Evolutionary conservation across 768 basidiomycete species (phyloP).

Genomic region (Russula griseocarnosa): DNA sequence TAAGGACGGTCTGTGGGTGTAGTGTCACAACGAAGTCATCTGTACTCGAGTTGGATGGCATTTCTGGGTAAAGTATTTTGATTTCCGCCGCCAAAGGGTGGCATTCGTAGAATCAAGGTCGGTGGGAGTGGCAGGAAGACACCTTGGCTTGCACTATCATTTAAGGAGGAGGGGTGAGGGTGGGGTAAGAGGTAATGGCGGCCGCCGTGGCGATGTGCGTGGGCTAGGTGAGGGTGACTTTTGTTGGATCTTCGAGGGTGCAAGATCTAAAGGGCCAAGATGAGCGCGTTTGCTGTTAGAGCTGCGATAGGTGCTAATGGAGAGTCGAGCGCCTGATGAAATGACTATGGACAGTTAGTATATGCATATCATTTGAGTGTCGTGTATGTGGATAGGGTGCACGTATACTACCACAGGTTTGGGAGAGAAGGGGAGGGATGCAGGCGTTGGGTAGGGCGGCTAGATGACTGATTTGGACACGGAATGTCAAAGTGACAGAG

Average conservation of each 20-base stretch:
- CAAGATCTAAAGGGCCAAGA: conserved; percentile 37
- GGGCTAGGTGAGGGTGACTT: conserved; percentile 26
- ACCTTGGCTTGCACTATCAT: conserved; percentile 37
- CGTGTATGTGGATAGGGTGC: conserved; percentile 19
- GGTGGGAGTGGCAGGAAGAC: conserved; percentile 31
- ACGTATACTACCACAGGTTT: conserved; percentile 53
- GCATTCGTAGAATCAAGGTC: conserved; percentile 31
- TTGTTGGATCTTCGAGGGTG: conserved; percentile 16
- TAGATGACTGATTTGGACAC: conserved; percentile 15
- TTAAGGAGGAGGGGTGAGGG: conserved; percentile 68
- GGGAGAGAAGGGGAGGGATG: conserved; percentile 58
- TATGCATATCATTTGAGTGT: neutral
- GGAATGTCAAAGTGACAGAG: conserved; percentile 16
- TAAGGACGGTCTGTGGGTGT: conserved; percentile 19
- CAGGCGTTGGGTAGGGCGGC: conserved; percentile 30
- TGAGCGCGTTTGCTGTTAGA: conserved; percentile 34
- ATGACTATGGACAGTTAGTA: conserved; percentile 13
- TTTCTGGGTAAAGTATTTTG: conserved; percentile 9
- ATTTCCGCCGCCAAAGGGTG: conserved; percentile 20
- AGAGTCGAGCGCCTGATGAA: conserved; percentile 45
- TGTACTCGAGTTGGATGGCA: conserved; percentile 5
- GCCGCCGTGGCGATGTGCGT: conserved; percentile 29
- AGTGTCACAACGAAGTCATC: conserved; percentile 13
- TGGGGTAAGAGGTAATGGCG: conserved; percentile 52
- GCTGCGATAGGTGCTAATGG: conserved; percentile 42